These are phyloP conservation scores for Curvularia hawaiiensis DNA, from an alignment of 2,329 filamentous ascomycete genomes.

Conservation along the genomic window DNA sequence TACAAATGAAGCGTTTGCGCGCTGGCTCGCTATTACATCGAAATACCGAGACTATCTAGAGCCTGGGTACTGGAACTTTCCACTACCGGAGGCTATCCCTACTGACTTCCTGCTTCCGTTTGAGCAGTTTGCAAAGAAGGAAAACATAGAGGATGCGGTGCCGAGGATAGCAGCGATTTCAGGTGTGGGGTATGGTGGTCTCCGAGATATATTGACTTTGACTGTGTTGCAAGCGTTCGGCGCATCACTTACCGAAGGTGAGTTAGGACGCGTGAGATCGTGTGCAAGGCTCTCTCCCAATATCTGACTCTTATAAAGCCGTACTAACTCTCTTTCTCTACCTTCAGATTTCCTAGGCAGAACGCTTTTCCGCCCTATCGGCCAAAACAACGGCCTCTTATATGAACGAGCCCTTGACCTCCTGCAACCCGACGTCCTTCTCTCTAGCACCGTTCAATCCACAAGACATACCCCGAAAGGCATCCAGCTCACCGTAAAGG, in stretches of 20 bases:
- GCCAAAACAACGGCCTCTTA: conserved; percentile 27
- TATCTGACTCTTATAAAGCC: neutral
- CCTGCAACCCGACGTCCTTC: conserved; percentile 17
- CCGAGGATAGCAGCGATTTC: conserved; percentile 27
- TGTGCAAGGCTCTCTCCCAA: neutral
- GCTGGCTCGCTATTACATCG: conserved; percentile 24
- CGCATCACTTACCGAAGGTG: conserved; percentile 18
- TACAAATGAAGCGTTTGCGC: conserved; percentile 22
- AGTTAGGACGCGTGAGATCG: neutral
- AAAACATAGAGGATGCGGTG: conserved; percentile 34
- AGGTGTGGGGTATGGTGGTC: conserved; percentile 26
- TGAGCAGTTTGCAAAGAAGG: conserved; percentile 55
- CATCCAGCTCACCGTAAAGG: conserved; percentile 12
- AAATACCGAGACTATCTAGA: conserved; percentile 26
- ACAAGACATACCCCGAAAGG: conserved; percentile 6
- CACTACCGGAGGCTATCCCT: conserved; percentile 48
- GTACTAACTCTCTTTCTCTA: neutral
- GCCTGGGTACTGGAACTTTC: conserved; percentile 33
- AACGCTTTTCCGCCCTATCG: conserved; percentile 15
- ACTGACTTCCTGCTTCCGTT: conserved; percentile 56
- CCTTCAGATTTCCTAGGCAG: conserved; percentile 8
- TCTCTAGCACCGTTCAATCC: conserved; percentile 17
- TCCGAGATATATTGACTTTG: conserved; percentile 23
- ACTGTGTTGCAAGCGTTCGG: conserved; percentile 30
- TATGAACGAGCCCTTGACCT: conserved; percentile 30